Conservation (phyloP, 2,329 filamentous ascomycete species). For the Epichloe glyceriae region DNA sequence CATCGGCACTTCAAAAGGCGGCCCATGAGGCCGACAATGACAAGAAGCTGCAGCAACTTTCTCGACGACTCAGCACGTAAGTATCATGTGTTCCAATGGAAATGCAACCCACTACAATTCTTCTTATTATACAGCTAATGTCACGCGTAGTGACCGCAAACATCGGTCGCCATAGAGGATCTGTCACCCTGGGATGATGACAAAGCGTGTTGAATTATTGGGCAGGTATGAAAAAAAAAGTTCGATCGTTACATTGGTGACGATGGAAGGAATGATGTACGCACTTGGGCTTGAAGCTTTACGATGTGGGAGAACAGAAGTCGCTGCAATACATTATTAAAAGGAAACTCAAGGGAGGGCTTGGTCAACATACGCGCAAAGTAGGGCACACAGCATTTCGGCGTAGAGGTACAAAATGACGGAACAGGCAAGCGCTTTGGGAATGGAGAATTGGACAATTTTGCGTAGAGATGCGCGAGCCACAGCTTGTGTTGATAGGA, state of each 20-base stretch:
- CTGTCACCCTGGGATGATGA: neutral
- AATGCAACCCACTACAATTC: neutral
- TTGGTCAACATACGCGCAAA: neutral
- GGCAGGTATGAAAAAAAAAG: too few species aligned
- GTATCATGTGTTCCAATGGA: slow-evolving; percentile 2
- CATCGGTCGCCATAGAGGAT: slow-evolving; percentile 7
- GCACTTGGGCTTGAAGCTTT: neutral
- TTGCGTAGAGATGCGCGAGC: neutral
- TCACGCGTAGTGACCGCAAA: slow-evolving; percentile 21
- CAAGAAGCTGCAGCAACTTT: slow-evolving; percentile 71
- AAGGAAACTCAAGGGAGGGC: neutral
- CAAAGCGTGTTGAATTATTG: neutral
- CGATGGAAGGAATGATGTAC: neutral
- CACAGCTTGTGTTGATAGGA: neutral
- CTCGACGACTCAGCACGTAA: slow-evolving; percentile 88
- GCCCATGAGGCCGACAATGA: slow-evolving; percentile 86
- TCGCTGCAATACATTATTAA: neutral
- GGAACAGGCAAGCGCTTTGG: neutral
- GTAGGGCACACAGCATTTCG: neutral
- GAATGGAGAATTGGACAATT: slow-evolving; percentile 2
- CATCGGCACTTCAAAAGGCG: slow-evolving; percentile 75
- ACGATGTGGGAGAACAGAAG: neutral
- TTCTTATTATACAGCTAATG: neutral
- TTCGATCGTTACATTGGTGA: neutral
- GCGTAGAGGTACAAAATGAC: neutral